phyloP scores from a whole-genome alignment of 371 early-diverging fungal genomes.

The Rhizopus sp. region DNA sequence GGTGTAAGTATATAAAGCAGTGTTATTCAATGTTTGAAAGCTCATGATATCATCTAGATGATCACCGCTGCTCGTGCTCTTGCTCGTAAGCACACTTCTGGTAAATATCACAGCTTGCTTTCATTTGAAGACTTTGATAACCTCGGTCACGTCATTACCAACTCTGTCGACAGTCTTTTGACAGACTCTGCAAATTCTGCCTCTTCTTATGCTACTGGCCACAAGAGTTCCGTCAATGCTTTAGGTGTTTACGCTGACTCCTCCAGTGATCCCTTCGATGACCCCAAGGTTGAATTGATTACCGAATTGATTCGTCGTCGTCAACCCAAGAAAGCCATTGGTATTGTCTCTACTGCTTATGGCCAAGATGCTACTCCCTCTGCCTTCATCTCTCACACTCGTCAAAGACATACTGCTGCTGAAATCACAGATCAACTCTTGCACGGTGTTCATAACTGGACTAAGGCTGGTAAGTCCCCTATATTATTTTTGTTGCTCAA shows the following conservation, averaged over 20 bases:
- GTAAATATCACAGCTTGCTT: slow-evolving; percentile 60
- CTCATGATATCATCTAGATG: slow-evolving; percentile 29
- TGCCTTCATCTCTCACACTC: slow-evolving; percentile 68
- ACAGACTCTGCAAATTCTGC: slow-evolving; percentile 83
- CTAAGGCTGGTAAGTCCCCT: slow-evolving; percentile 37
- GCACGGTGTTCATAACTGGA: slow-evolving; percentile 52
- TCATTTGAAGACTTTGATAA: slow-evolving; percentile 65
- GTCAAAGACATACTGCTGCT: slow-evolving; percentile 50
- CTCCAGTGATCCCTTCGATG: slow-evolving; percentile 54
- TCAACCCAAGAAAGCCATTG: slow-evolving; percentile 67
- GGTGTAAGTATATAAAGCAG: slow-evolving; percentile 32
- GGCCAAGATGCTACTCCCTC: slow-evolving; percentile 77
- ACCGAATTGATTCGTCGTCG: slow-evolving; percentile 74
- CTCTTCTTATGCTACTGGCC: slow-evolving; percentile 69
- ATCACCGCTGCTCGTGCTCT: slow-evolving; percentile 64
- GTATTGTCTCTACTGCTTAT: slow-evolving; percentile 74
- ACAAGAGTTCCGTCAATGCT: slow-evolving; percentile 63
- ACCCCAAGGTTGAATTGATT: slow-evolving; percentile 65
- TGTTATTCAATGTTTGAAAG: not conserved
- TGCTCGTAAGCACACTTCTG: slow-evolving; percentile 56
- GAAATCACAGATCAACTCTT: slow-evolving; percentile 68
- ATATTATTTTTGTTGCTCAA: not conserved
- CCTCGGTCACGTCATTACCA: slow-evolving; percentile 70
- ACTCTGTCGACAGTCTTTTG: slow-evolving; percentile 71
- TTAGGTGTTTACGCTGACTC: slow-evolving; percentile 71